A percentile compares a stretch with the other conserved stretches of the same genome.
Conservation (phyloP, 176 grass and related monocot species). For the Oryza longistaminata region DNA sequence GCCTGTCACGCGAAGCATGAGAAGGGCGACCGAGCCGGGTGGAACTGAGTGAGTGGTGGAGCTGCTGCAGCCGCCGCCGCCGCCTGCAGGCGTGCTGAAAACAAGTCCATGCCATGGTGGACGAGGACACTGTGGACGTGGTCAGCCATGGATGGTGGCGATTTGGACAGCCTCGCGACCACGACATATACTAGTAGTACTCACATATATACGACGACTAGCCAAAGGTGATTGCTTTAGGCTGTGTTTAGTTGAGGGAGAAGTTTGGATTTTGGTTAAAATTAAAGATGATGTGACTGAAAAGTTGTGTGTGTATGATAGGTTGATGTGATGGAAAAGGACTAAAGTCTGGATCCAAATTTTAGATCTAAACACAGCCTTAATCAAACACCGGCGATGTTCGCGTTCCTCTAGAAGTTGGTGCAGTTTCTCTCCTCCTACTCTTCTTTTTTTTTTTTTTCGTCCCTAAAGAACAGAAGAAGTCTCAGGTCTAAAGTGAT, state of each 20-base stretch:
- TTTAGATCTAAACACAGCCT: too few relatives aligned
- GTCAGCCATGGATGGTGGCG: conserved; percentile 1
- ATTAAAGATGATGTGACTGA: too few relatives aligned
- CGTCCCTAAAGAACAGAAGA: not conserved
- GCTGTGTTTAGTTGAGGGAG: too few relatives aligned
- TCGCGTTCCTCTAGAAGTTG: not conserved
- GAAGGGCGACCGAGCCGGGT: not conserved
- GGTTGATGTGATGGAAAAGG: too few relatives aligned
- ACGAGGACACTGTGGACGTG: not conserved
- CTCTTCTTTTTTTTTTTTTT: not conserved
- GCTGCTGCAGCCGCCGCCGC: not conserved
- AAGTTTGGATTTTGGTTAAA: too few relatives aligned
- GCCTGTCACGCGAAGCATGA: not conserved
- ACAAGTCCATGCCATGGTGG: conserved; percentile 16
- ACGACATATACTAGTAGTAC: not conserved
- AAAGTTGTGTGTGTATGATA: too few relatives aligned
- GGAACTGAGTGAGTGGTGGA: not conserved
- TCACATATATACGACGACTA: not conserved
- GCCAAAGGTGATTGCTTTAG: not conserved
- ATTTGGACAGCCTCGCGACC: not conserved
- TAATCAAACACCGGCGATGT: not conserved
- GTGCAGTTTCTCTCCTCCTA: too few relatives aligned
- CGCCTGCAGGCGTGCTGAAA: not conserved
- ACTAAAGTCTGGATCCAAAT: too few relatives aligned
- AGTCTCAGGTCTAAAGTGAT: not conserved